Percentiles rank a stretch among this genome's conserved stretches.
Evolutionary conservation across 2,329 filamentous ascomycete genomes (phyloP).

Genomic region (Aspergillus sclerotialis): DNA sequence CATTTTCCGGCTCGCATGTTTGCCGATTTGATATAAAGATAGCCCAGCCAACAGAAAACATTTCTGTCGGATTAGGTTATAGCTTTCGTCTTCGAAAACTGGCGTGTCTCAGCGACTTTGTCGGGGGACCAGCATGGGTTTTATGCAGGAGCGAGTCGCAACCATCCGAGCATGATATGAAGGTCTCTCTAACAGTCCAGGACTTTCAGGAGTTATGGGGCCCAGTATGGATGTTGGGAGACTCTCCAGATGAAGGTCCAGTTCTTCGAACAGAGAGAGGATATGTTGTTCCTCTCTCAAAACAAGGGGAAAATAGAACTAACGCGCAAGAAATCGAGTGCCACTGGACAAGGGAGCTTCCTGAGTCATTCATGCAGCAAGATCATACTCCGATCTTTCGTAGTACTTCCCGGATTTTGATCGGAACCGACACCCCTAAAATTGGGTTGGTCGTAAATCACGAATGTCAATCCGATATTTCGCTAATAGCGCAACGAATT

Average conservation of each 20-base stretch:
- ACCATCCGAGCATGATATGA: not conserved
- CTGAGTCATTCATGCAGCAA: not conserved
- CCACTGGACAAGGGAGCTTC: not conserved
- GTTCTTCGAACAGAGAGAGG: constrained; percentile 7
- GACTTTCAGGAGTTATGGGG: constrained; percentile 9
- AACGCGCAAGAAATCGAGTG: not conserved
- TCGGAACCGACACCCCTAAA: not conserved
- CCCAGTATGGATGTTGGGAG: constrained; percentile 4
- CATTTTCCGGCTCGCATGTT: constrained; percentile 7
- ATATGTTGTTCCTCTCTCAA: constrained; percentile 5
- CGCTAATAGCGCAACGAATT: not conserved
- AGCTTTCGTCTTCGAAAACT: constrained; percentile 2
- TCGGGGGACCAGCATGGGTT: constrained; percentile 6
- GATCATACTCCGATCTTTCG: not conserved
- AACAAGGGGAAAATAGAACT: constrained; percentile 1
- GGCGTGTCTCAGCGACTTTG: constrained; percentile 6
- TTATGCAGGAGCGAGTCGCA: not conserved
- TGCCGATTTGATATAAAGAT: constrained; percentile 5
- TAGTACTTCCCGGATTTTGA: not conserved
- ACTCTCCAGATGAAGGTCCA: not conserved
- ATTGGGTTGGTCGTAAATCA: not conserved
- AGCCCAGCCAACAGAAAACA: constrained; percentile 1
- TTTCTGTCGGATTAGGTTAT: constrained; percentile 1
- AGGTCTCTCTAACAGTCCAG: constrained; percentile 6
- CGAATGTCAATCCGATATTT: not conserved